These are phyloP conservation scores for Amphichorda felina DNA, from an alignment of 2,329 filamentous ascomycete species.

Conservation along the genomic window DNA sequence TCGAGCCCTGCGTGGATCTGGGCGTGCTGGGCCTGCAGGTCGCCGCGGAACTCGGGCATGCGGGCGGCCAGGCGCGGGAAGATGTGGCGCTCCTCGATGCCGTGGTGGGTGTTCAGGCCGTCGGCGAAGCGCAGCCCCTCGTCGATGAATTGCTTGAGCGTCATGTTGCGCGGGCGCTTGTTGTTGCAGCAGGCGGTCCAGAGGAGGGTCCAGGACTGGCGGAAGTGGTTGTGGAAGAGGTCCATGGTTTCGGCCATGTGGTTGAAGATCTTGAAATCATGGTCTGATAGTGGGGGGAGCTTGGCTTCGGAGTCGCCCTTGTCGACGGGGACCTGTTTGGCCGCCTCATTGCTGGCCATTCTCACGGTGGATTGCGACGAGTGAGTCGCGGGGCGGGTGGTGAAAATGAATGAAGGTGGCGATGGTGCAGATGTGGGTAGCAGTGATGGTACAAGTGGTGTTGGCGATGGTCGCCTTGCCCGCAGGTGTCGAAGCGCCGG, in stretches of 20 bases:
- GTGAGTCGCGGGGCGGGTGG: too few species aligned
- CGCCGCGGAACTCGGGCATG: constrained; percentile 65
- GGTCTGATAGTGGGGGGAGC: constrained; percentile 50
- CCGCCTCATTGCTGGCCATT: background rate
- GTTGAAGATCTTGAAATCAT: constrained; percentile 61
- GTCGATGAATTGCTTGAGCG: constrained; percentile 56
- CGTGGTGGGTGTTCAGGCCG: constrained; percentile 66
- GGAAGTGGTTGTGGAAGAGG: constrained; percentile 65
- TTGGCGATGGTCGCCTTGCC: too few species aligned
- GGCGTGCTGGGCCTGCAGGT: constrained; percentile 63
- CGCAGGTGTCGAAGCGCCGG: too few species aligned
- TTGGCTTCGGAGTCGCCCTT: constrained; percentile 6
- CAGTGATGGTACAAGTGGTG: background rate
- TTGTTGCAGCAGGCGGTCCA: constrained; percentile 50
- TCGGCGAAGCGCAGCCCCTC: constrained; percentile 58
- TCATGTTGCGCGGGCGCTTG: constrained; percentile 50
- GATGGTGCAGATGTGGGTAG: background rate
- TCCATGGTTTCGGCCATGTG: constrained; percentile 39
- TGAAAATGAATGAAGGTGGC: background rate
- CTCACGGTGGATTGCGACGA: too few species aligned
- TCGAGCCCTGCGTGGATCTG: constrained; percentile 70
- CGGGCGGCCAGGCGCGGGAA: constrained; percentile 66
- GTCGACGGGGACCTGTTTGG: background rate
- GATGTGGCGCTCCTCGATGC: constrained; percentile 70
- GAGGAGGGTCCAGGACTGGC: constrained; percentile 58